Conservation (phyloP, 208 protist genomes). For the Crithidia brevicula region DNA sequence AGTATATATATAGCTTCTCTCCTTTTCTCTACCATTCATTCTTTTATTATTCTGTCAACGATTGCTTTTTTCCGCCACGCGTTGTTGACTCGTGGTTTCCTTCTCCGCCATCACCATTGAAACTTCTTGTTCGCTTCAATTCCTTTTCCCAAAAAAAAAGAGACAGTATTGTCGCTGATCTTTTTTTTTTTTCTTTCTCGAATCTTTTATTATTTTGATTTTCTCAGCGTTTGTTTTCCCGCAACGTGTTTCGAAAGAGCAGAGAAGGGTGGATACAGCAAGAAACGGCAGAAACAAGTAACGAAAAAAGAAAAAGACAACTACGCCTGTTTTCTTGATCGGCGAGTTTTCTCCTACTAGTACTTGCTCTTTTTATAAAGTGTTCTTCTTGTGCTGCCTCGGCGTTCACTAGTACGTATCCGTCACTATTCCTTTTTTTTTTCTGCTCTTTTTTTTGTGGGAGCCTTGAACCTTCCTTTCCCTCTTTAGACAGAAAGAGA, state of each 20-base stretch:
- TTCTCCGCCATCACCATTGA: background rate
- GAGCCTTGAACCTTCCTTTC: background rate
- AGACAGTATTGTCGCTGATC: background rate
- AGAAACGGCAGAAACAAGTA: too few species aligned
- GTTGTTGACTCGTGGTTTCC: background rate
- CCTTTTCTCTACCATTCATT: background rate
- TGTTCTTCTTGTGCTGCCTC: background rate
- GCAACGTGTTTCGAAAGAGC: too few species aligned
- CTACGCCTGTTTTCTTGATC: too few species aligned
- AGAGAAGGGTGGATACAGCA: too few species aligned
- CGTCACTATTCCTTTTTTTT: conserved; percentile 19
- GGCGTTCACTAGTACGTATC: too few species aligned
- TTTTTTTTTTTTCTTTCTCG: conserved; percentile 21
- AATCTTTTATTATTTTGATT: too few species aligned
- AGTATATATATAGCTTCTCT: too few species aligned
- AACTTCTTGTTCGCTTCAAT: background rate
- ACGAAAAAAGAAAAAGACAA: background rate
- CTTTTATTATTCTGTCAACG: background rate
- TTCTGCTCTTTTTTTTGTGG: background rate
- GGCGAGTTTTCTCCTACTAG: too few species aligned
- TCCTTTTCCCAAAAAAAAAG: background rate
- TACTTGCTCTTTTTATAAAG: too few species aligned
- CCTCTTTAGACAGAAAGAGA: background rate
- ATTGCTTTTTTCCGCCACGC: background rate
- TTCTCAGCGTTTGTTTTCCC: too few species aligned